phyloP scores from a whole-genome alignment of 73 alveolate genomes.

The Paramecium biaurelia region DNA sequence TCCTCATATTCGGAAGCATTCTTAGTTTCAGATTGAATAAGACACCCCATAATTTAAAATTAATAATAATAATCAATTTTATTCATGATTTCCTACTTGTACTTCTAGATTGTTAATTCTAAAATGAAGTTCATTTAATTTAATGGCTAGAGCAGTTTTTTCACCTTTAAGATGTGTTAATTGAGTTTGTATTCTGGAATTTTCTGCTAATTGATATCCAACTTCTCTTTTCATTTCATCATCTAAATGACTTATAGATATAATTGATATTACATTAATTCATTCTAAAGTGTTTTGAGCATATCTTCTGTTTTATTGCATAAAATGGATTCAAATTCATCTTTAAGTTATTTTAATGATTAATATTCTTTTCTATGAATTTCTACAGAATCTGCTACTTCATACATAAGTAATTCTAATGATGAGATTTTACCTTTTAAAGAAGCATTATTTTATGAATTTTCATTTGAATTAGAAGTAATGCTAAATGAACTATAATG shows the following conservation, averaged over 20 bases:
- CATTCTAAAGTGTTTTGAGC: not conserved
- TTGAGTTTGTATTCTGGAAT: not conserved
- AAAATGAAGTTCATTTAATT: not conserved
- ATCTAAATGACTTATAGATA: conserved; percentile 2
- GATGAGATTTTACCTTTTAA: not conserved
- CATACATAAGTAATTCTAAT: conserved; percentile 15
- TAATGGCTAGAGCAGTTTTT: not conserved
- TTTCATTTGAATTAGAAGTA: not conserved
- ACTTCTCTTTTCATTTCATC: conserved; percentile 45
- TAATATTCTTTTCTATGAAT: conserved; percentile 35
- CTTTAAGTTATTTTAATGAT: conserved; percentile 1
- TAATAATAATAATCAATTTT: conserved; percentile 30
- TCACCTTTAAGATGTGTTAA: conserved; percentile 31
- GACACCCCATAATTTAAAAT: conserved; percentile 8
- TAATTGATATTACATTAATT: not conserved
- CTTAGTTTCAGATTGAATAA: not conserved
- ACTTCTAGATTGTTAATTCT: not conserved
- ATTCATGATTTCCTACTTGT: conserved; percentile 29
- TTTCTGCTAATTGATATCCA: conserved; percentile 17
- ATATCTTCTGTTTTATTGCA: not conserved
- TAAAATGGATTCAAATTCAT: not conserved
- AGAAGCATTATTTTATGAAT: not conserved
- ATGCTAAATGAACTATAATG: conserved; percentile 21
- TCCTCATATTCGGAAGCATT: not conserved
- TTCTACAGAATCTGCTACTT: conserved; percentile 30